A percentile compares a stretch with the other conserved stretches of the same genome.
Evolutionary conservation across 2,329 filamentous ascomycete genomes (phyloP).

Genomic region (Fusarium mexicanum): DNA sequence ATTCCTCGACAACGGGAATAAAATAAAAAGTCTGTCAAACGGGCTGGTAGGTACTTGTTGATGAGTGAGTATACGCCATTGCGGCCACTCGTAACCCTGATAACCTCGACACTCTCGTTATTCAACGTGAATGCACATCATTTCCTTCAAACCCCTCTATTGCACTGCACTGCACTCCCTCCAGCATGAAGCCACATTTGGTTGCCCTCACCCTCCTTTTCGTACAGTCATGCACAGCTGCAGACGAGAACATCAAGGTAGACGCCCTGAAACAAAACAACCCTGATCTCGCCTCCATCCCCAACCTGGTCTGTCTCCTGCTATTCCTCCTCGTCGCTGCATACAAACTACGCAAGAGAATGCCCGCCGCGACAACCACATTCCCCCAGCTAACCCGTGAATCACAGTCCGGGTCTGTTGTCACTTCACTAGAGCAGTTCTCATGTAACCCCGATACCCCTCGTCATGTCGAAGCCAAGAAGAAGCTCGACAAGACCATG

Average conservation of each 20-base stretch:
- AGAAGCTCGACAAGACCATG: constrained; percentile 45
- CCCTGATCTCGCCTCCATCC: constrained; percentile 19
- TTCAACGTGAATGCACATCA: not conserved
- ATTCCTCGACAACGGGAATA: not conserved
- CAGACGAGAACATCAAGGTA: constrained; percentile 21
- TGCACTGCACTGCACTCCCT: not conserved
- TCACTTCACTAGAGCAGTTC: constrained; percentile 41
- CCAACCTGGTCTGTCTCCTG: constrained; percentile 30
- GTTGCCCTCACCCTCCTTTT: constrained; percentile 5
- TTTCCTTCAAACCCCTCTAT: not conserved
- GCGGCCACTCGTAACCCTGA: constrained; percentile 6
- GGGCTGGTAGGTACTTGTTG: not conserved
- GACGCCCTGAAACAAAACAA: constrained; percentile 3
- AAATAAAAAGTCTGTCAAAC: not conserved
- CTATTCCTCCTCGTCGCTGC: not conserved
- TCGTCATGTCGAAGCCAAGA: constrained; percentile 46
- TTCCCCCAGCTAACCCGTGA: constrained; percentile 8
- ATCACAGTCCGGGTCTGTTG: constrained; percentile 25
- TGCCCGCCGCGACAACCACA: not conserved
- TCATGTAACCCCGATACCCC: constrained; percentile 31
- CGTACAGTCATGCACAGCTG: constrained; percentile 5
- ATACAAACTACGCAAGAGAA: not conserved
- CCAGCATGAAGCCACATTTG: constrained; percentile 8
- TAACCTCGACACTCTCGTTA: not conserved
- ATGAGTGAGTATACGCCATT: not conserved